A percentile compares a stretch with the other conserved stretches of the same genome.
These are phyloP conservation scores for Ajuga chamaepitys DNA, from an alignment of 257 asterid genomes.

Conservation along the genomic window DNA sequence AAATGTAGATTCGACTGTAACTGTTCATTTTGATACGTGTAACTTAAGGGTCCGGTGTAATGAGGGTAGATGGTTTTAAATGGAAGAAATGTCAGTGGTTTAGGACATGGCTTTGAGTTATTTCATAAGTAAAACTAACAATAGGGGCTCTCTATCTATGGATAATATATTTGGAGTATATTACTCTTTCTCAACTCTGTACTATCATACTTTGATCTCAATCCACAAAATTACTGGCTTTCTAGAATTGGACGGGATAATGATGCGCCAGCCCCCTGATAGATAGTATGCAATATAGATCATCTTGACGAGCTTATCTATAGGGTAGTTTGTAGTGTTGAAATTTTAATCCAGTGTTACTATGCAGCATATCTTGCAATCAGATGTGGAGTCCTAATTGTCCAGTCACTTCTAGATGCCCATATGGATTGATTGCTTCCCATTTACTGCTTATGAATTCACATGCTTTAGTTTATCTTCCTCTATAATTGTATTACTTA, in stretches of 20 bases:
- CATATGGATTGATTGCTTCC: not conserved
- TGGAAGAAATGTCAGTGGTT: not conserved
- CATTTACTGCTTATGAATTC: not conserved
- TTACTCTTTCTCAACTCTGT: not conserved
- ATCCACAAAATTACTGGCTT: not conserved
- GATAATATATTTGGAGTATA: not conserved
- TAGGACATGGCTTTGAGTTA: not conserved
- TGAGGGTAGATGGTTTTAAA: not conserved
- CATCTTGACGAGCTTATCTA: not conserved
- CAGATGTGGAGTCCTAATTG: not conserved
- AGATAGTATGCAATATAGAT: not conserved
- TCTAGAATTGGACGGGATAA: not conserved
- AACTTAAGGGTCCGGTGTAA: not conserved
- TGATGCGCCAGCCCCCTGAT: not conserved
- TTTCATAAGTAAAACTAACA: not conserved
- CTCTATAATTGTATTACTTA: not conserved
- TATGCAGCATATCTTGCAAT: not conserved
- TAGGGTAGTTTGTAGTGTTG: not conserved
- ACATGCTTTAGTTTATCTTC: conserved; percentile 1
- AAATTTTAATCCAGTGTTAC: not conserved
- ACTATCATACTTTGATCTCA: not conserved
- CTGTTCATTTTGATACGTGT: not conserved
- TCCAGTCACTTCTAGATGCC: not conserved
- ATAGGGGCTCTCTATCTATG: not conserved
- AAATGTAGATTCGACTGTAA: not conserved